Percentiles rank a stretch among this genome's conserved stretches.
phyloP scores from a whole-genome alignment of 2,329 filamentous ascomycete genomes.

The Fusarium pininemorale region DNA sequence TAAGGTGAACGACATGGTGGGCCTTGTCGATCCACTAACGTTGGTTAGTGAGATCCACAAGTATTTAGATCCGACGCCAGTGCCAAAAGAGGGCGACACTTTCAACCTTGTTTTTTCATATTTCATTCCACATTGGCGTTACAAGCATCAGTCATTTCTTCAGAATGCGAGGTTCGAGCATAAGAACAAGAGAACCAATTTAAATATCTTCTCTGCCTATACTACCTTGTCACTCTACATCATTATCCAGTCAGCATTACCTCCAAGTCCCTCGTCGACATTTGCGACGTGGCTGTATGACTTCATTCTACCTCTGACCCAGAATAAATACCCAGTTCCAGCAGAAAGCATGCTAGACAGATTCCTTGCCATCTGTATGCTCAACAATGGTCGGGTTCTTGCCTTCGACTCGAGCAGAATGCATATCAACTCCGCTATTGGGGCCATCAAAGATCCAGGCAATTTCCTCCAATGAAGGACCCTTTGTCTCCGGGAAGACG shows the following conservation, averaged over 20 bases:
- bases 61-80: not conserved
- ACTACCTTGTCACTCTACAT: not conserved
- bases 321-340: fast-evolving
- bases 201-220: not conserved
- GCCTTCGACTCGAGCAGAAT: not conserved
- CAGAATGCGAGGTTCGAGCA: not conserved
- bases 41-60: not conserved
- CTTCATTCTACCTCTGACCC: not conserved
- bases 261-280: not conserved
- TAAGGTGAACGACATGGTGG: not conserved
- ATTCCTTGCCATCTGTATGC: not conserved
- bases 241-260: not conserved
- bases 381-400: not conserved
- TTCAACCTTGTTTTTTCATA: not conserved
- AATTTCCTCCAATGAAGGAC: slow-evolving; percentile 27
- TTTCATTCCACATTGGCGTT: not conserved
- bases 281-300: not conserved
- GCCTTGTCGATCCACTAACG: too few species aligned
- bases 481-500: slow-evolving; percentile 26
- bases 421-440: not conserved
- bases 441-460: slow-evolving; percentile 19
- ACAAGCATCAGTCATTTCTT: not conserved
- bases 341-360: fast-evolving
- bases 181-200: not conserved
- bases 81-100: not conserved